Evolutionary conservation across 1,139 yeast genomes (phyloP), one percentile per base, ranked within the genome.

Genomic region (Hemisphaericaspora subhashii): DNA sequence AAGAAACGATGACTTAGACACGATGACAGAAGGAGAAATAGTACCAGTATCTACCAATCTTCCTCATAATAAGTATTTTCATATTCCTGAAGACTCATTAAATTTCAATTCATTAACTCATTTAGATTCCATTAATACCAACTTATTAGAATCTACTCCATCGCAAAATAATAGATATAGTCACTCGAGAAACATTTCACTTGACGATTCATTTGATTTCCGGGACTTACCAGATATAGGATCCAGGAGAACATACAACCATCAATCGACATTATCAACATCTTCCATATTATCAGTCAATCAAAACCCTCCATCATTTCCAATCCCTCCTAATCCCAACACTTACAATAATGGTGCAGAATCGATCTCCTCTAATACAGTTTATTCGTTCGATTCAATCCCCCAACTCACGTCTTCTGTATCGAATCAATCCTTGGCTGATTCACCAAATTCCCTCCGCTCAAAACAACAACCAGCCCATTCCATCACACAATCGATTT

Each of bases 381-480:
- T 74, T 6, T 68, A 74, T 14, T 72, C 79, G 17, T 49, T 56
- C 38, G 78, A 72, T 35, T 70, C 75, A 10, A 54, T 62, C 24
- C 77, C 74, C 11, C 62, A 64, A 39, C 57, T 69, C 37, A 54
- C 63, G 43, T 58, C 66, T 44, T 56, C 72, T 47, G 47, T 58
- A 36, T 58, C 73, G 47, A 57, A 62, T 55, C 64, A 70, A 46
- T 58, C 72, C 51, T 44, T 68, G 16, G 50, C 56, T 37, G 71
- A 64, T 39, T 58, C 65, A 15, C 69, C 72, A 1, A 54, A 53
- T 16, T 57, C 63, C 4, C 42, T 49, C 14, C 43, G 32, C 28
- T 38, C 39, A 14, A 18, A 24, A n/a, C 13, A n/a, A 13, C 21
- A 20, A 6, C 25, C 7, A 36, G 44, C 15, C 7, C 35, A 31